phyloP scores from a whole-genome alignment of 2,329 filamentous ascomycete species.

The Mycogone perniciosa region DNA sequence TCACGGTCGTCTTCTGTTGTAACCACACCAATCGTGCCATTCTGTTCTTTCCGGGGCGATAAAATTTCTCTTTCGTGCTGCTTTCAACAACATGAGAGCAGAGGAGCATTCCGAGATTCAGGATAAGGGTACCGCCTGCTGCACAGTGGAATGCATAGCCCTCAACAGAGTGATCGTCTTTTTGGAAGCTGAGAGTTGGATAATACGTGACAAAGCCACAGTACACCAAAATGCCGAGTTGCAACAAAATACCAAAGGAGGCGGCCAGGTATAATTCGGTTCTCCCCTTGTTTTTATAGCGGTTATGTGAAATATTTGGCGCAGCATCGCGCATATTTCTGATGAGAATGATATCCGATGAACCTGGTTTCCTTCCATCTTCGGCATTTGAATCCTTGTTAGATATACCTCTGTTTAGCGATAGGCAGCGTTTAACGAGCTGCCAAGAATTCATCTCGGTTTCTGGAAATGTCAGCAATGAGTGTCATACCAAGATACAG shows the following conservation, averaged over 20 bases:
- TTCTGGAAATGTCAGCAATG: no score
- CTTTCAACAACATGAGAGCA: slow-evolving; percentile 27
- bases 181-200: neutral
- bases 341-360: neutral
- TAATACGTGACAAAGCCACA: neutral
- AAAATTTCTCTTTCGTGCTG: slow-evolving; percentile 22
- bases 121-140: slow-evolving; percentile 20
- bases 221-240: neutral
- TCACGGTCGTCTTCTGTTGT: slow-evolving; percentile 13
- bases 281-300: neutral
- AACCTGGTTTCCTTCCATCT: neutral
- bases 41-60: neutral
- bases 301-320: slow-evolving; percentile 6
- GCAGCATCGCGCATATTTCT: neutral
- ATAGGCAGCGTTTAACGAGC: neutral
- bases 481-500: no score
- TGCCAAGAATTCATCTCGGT: no score
- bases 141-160: slow-evolving; percentile 23
- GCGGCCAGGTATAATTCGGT: neutral
- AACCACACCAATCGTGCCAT: slow-evolving; percentile 23
- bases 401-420: neutral
- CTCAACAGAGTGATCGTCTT: neutral
- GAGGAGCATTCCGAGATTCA: slow-evolving; percentile 23
- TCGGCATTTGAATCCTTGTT: neutral
- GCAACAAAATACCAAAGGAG: neutral